Evolutionary conservation across 1,284 basidiomycete species (phyloP).

Genomic region (Austropuccinia psidii): DNA sequence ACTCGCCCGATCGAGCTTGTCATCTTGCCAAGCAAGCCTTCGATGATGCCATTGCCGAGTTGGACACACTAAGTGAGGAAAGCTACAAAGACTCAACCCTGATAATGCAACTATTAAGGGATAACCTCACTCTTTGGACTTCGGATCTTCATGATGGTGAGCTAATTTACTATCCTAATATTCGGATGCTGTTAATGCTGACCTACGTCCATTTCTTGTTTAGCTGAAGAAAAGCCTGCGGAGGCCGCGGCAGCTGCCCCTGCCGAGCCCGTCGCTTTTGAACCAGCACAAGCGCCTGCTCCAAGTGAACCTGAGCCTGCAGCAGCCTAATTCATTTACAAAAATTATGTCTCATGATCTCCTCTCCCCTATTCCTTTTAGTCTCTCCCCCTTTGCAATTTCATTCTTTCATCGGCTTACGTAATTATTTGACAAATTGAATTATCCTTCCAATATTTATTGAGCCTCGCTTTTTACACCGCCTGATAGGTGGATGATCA

Average conservation of each 20-base stretch:
- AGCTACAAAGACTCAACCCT: conserved; percentile 51
- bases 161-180: not conserved
- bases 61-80: conserved; percentile 52
- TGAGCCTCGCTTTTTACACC: too few species aligned
- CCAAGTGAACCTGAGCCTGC: not conserved
- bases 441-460: too few species aligned
- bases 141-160: conserved; percentile 46
- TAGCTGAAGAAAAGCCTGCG: not conserved
- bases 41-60: conserved; percentile 52
- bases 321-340: not conserved
- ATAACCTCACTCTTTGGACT: conserved; percentile 50
- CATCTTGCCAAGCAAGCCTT: conserved; percentile 52
- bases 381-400: too few species aligned
- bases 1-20: conserved; percentile 51
- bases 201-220: not conserved
- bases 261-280: not conserved
- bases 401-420: too few species aligned
- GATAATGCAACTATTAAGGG: conserved; percentile 51
- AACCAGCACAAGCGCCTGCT: not conserved
- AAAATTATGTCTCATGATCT: too few species aligned
- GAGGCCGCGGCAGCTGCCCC: not conserved
- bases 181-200: not conserved
- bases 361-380: too few species aligned
- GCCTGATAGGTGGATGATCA: too few species aligned
- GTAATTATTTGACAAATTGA: too few species aligned